Base-by-base conservation (phyloP, 2,329 filamentous ascomycete species). In the Fusarium coffeatum region DNA sequence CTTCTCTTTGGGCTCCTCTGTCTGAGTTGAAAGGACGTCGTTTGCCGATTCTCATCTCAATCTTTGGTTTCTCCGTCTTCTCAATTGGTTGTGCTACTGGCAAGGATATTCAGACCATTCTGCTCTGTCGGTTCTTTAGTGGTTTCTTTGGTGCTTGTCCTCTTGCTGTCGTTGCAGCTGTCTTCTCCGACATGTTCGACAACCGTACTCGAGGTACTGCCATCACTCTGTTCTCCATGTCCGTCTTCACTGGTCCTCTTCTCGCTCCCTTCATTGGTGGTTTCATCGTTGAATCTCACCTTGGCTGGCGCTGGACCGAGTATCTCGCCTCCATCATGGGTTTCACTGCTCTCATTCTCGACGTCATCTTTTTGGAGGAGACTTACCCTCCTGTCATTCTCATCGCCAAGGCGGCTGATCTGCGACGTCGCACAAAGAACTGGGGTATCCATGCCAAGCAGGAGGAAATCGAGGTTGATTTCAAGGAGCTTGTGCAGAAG, bases 251-350 rank as follows among this genome's bases (percentile, higher is more conserved):
- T 2, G 90, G 90, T 8, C 90, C 91, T 0, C 82, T 92, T 25
- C 79, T 92, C 34, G 90, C 89, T 0, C 91, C 91, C 8, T 89
- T 92, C 48, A 86, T 92, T 51, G 91, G 91, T 53, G 90, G 90
- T 20, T 93, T 89, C 80, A 91, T 91, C 49, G 83, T 84, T 28
- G 80, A 88, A 23, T 88, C 86, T 9, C 79, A 88, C 74, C 84
- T 91, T 30, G 89, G 89, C 64, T 93, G 91, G 91, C 87, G 91
- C 66, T 93, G 90, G 90, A 92, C 90, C 7, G 86, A 90, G 80
- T 93, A 90, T 76, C 79, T 91, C 28, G 78, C 82, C 25, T 81
- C 86, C 61, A 86, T 92, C 69, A 89, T 92, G 84, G 89, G 90
- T 32, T 88, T 87, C 64, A 63, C 84, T 25, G 86, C 89, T 59